Base-by-base conservation (phyloP, 2,329 filamentous ascomycete genomes). In the Neofusicoccum kwambonambiense region DNA sequence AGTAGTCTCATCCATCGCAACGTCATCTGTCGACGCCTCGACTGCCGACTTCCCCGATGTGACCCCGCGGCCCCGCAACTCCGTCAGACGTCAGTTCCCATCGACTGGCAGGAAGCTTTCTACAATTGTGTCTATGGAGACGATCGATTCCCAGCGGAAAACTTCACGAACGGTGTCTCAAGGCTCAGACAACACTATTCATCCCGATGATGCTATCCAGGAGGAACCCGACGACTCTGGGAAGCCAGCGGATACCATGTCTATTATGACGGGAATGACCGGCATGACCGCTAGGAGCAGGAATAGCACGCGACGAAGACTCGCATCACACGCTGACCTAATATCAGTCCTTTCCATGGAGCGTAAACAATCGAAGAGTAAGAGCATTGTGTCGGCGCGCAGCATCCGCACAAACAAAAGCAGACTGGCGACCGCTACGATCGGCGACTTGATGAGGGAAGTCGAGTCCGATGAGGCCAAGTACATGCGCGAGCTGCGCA, bases 241-340 rank as follows among this genome's bases (percentile, higher is more conserved):
- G 27, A 57, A 56, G 34, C 62, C 51, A 27, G 54, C 54, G 11
- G 62, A 64, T 17, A 17, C 51, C 17, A 35, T 56, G 35, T 64
- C 62, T 19, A 64, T 58, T 9, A 51, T 58, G 35, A 64, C 62
- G 19, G 54, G 62, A 60, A 15, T 47, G 57, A 61, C 57, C 31
- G 57, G 57, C 31, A 61, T 42, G 44, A 52, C 19, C 44, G 74
- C 78, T 75, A 68, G 74, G 75, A 76, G 74, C 79, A 72, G 75
- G 81, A 82, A 70, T 83, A 80, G 67, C 61, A 78, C 83, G 1
- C 83, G 82, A 75, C 86, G 92, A 68, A 87, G 90, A 66, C 84
- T 97, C 44, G 97, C 93, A 3, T 96, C 91, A 66, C 93, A 98
- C 77, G 93, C 93, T 15, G 95, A 99, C 76, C 83, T 99, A 27